A percentile compares a stretch with the other conserved stretches of the same genome.
These are phyloP conservation scores for Kingdonia uniflora DNA, from an alignment of 164 flowering plant species.

Conservation along the genomic window DNA sequence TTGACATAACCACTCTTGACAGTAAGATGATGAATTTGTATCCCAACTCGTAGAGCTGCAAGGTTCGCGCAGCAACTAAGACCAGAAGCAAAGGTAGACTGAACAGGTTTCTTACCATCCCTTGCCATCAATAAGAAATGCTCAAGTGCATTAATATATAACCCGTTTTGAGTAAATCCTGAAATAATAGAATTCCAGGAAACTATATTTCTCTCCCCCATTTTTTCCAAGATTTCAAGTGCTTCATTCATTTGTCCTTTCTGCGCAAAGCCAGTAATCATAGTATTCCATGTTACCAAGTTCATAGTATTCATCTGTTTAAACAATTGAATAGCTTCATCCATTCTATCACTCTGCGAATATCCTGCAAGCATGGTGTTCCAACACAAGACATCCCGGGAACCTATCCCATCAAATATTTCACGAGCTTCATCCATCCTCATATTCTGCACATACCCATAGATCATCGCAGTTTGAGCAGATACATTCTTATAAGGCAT, in stretches of 20 bases:
- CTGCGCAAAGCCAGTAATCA: conserved; percentile 3
- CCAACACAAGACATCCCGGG: no score
- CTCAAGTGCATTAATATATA: not conserved
- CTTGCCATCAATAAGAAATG: conserved; percentile 3
- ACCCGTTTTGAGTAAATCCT: conserved; percentile 5
- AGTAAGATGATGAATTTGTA: conserved; percentile 1
- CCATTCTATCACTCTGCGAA: conserved; percentile 5
- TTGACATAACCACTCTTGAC: not conserved
- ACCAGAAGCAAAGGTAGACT: conserved; percentile 3
- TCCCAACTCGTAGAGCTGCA: conserved; percentile 1
- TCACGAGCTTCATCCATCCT: no score
- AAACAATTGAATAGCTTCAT: conserved; percentile 1
- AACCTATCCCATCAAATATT: no score
- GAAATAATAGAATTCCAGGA: conserved; percentile 4
- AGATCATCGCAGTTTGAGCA: no score
- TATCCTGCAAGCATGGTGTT: conserved; percentile 2
- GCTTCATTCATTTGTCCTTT: conserved; percentile 2
- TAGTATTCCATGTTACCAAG: conserved; percentile 3
- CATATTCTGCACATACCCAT: no score
- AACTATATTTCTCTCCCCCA: conserved; percentile 2
- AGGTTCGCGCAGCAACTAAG: conserved; percentile 3
- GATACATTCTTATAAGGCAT: no score
- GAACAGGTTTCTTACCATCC: conserved; percentile 6
- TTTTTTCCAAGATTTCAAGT: not conserved
- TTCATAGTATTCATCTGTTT: not conserved